These are phyloP conservation scores for Sporobolomyces roseus DNA, from an alignment of 768 basidiomycete genomes.

Conservation along the genomic window DNA sequence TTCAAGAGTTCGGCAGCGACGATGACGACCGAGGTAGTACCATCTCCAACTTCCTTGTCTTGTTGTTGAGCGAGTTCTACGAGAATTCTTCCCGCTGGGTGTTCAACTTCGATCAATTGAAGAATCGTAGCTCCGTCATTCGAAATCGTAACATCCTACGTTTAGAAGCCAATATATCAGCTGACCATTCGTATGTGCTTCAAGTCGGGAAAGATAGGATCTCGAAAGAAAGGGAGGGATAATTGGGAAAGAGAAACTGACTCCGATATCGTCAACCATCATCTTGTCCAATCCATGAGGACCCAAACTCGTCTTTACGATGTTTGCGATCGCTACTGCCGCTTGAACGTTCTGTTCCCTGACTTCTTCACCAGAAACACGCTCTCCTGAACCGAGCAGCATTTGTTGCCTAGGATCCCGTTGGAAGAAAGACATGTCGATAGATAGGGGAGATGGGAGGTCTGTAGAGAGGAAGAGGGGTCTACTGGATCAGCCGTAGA, in stretches of 20 bases:
- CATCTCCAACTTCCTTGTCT: slow-evolving; percentile 98
- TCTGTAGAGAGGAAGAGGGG: background rate
- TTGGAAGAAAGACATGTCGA: slow-evolving; percentile 31
- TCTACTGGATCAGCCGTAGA: background rate
- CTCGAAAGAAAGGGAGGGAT: slow-evolving; percentile 31
- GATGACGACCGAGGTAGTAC: slow-evolving; percentile 96
- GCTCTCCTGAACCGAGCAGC: slow-evolving; percentile 37
- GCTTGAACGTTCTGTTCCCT: slow-evolving; percentile 67
- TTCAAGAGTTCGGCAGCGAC: slow-evolving; percentile 94
- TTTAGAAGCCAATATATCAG: background rate
- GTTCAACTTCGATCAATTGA: slow-evolving; percentile 84
- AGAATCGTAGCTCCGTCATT: slow-evolving; percentile 99
- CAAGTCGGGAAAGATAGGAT: background rate
- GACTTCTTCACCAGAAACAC: slow-evolving; percentile 38
- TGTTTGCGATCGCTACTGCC: slow-evolving; percentile 92
- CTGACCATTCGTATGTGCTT: background rate
- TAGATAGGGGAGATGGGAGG: background rate
- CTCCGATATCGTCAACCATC: slow-evolving; percentile 83
- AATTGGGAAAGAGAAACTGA: slow-evolving; percentile 51
- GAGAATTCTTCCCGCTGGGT: slow-evolving; percentile 94
- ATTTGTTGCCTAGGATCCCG: slow-evolving; percentile 30
- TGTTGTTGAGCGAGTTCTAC: slow-evolving; percentile 93
- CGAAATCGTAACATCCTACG: slow-evolving; percentile 95
- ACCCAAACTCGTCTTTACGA: slow-evolving; percentile 91
- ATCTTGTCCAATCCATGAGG: slow-evolving; percentile 90